phyloP scores from a whole-genome alignment of 2,329 filamentous ascomycete species.

The Tympanopsis confertula region DNA sequence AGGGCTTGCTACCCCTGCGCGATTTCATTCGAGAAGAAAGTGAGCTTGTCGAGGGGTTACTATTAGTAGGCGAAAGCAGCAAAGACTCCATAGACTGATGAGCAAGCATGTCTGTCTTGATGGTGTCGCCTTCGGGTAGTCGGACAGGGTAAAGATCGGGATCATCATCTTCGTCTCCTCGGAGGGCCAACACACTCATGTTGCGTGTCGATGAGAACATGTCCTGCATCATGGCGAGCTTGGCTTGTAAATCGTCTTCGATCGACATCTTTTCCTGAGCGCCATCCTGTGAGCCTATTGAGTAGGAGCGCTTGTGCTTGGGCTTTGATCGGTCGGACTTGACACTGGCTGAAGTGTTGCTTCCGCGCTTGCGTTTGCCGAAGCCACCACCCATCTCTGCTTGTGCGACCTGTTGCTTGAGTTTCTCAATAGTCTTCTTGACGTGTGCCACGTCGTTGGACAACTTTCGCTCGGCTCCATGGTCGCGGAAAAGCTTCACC shows the following conservation, averaged over 20 bases:
- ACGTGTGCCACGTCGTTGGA: conserved; percentile 91
- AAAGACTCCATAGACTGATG: too few relatives aligned
- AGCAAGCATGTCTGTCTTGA: too few relatives aligned
- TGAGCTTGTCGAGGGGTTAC: background rate
- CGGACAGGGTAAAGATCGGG: conserved; percentile 68
- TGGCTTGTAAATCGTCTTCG: conserved; percentile 69
- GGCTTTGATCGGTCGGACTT: conserved; percentile 65
- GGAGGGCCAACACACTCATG: conserved; percentile 66
- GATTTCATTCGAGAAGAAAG: conserved; percentile 14
- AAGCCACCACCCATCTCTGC: conserved; percentile 58
- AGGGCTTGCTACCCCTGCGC: conserved; percentile 27
- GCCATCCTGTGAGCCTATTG: conserved; percentile 50
- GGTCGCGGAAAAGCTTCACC: conserved; percentile 92
- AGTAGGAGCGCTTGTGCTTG: conserved; percentile 89
- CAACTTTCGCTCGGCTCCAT: conserved; percentile 87
- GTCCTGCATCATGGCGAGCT: conserved; percentile 67
- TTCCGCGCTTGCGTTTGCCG: conserved; percentile 49
- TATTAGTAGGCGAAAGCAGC: background rate
- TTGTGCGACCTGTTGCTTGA: conserved; percentile 86
- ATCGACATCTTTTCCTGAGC: conserved; percentile 32
- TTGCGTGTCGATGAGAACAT: conserved; percentile 81
- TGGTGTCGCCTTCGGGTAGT: conserved; percentile 29
- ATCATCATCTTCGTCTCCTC: conserved; percentile 68
- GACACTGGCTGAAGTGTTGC: conserved; percentile 29
- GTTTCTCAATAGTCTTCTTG: conserved; percentile 91